Evolutionary conservation across 2,329 filamentous ascomycete genomes (phyloP), one percentile per base, ranked within the genome.

Genomic region (Didymella pomorum): DNA sequence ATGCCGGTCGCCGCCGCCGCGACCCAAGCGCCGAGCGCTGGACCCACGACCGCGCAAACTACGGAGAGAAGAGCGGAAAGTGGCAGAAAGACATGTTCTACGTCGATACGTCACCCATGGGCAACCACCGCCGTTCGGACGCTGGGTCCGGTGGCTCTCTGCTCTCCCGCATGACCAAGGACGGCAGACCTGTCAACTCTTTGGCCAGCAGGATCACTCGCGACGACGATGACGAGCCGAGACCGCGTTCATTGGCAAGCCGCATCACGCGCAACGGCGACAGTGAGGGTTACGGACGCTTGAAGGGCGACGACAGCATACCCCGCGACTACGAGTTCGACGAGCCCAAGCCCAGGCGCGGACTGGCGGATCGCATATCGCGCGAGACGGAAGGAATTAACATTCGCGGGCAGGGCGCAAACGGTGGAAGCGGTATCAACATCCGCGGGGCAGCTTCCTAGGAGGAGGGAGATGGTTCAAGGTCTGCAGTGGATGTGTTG

Each of bases 71-170:
- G 31, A 56, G 60, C 20, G 44, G 42, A 16, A 53, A 58, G 14
- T 51, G 69, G 67, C 60, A 68, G 29, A 72, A 73, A 49, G 70
- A 72, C 44, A 52, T 66, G n/a, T 60, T 51, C 10, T 49, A 56
- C 14, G 18, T 75, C 39, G 71, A 73, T 56, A 79, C 78, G 60
- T 79, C 79, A 2, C 70, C 78, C 48, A 73, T 72, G 65, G 75
- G 73, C 63, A 79, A 79, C 50, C 79, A 83, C 63, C 78, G 77
- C 28, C 76, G 80, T 21, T 77, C 76, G 33, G 72, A 71, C 39
- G 67, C 70, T n/a, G 62, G 64, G 16, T 60, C 65, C 39, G 65
- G 65, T 49, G 69, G 66, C 16, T 73, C 70, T 12, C 56, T 76
- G 26, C 58, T 74, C 12, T 64, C 68, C 1, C 67, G 73, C 49